Conservation (phyloP, 352 stramenopile species). For the Phytopythium cucurbitacearum region DNA sequence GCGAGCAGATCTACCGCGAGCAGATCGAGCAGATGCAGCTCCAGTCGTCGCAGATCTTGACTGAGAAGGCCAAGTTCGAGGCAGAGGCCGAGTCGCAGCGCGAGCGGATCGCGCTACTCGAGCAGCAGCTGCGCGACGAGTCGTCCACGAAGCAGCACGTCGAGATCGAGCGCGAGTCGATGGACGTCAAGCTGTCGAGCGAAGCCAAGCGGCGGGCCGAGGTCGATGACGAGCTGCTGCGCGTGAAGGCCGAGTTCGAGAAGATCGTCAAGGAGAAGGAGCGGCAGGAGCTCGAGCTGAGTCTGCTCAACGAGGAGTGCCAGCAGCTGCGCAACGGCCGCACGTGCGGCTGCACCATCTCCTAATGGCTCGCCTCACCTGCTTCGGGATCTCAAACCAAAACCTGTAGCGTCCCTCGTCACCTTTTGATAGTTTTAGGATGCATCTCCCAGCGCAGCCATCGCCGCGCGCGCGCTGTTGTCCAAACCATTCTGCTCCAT, state of each 20-base stretch:
- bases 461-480: no score
- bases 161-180: conserved; percentile 73
- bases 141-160: conserved; percentile 59
- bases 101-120: conserved; percentile 62
- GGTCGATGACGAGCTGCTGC: conserved; percentile 50
- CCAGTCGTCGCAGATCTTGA: conserved; percentile 69
- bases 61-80: conserved; percentile 65
- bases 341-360: conserved; percentile 67
- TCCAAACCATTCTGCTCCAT: conserved; percentile 3
- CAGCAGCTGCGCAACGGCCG: conserved; percentile 70
- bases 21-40: conserved; percentile 85
- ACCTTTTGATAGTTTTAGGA: neutral
- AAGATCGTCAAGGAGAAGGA: conserved; percentile 79
- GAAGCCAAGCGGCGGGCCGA: conserved; percentile 56
- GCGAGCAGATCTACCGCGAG: conserved; percentile 83
- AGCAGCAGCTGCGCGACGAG: conserved; percentile 63
- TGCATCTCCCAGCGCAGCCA: no score
- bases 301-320: conserved; percentile 68
- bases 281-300: conserved; percentile 75
- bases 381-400: neutral
- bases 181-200: conserved; percentile 58
- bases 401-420: neutral
- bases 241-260: conserved; percentile 67
- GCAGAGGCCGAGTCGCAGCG: conserved; percentile 63
- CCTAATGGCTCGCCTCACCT: conserved; percentile 20